phyloP scores from a whole-genome alignment of 805 yeast species.

The Saturnispora quitensis region DNA sequence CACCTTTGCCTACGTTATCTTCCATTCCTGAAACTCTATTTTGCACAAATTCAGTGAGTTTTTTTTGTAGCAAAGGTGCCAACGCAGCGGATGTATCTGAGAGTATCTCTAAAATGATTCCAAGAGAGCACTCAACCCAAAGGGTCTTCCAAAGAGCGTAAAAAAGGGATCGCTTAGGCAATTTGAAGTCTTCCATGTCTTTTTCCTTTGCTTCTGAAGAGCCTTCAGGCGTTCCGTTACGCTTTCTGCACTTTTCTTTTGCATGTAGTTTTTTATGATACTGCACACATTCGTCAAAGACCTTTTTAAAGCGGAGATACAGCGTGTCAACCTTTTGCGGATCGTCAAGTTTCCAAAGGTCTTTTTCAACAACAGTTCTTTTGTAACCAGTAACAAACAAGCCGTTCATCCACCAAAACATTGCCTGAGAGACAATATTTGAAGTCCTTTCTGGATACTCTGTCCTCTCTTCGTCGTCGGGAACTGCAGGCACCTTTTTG shows the following conservation, averaged over 20 bases:
- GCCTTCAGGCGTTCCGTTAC: conserved; percentile 17
- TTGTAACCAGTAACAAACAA: conserved; percentile 59
- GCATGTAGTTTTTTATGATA: conserved; percentile 13
- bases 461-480: conserved; percentile 40
- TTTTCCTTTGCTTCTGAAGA: conserved; percentile 12
- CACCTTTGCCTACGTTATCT: conserved; percentile 46
- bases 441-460: conserved; percentile 38
- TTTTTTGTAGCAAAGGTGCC: conserved; percentile 60
- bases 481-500: conserved; percentile 42
- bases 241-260: conserved; percentile 21
- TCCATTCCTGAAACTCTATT: conserved; percentile 34
- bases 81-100: conserved; percentile 42
- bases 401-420: conserved; percentile 65
- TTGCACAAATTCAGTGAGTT: conserved; percentile 55
- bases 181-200: conserved; percentile 20
- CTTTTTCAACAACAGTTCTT: conserved; percentile 58
- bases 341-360: conserved; percentile 41
- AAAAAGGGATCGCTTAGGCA: conserved; percentile 20
- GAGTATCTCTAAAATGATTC: conserved; percentile 32
- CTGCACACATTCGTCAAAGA: conserved; percentile 27
- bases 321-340: conserved; percentile 34
- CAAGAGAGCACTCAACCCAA: conserved; percentile 34
- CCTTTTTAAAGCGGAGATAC: conserved; percentile 28
- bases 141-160: conserved; percentile 41
- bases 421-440: conserved; percentile 34